Evolutionary conservation across 257 asterid genomes (phyloP), one percentile per base, ranked within the genome.

Genomic region (Nicotiana tabacum): DNA sequence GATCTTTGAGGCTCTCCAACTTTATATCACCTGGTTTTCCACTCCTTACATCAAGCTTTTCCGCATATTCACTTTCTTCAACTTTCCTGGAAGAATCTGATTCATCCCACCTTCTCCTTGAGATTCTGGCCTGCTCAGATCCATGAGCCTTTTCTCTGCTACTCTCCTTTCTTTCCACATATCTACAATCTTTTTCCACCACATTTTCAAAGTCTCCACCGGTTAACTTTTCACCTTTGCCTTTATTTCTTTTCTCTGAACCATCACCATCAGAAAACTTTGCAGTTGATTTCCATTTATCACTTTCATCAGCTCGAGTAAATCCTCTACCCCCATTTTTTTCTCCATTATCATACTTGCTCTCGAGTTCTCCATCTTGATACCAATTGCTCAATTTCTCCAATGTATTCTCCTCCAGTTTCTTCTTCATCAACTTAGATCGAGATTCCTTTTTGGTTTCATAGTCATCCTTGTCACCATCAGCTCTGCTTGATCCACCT

Each of bases 311-410:
- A 85, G 89, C 87, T 84, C 81, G 89, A 85, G 84, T 72, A 43
- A 43, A 58, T 77, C 88, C 91, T 84, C 90, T 91, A 87, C 85
- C 88, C 88, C 85, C 96, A 84, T 87, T 80, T 85, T 86, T 91
- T 58, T 90, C 93, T 65, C 86, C 90, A 66, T 77, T 82, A 11
- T 90, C 97, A 84, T 78, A 62, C 88, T 90, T 93, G 82, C 83
- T 83, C 65, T 92, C 97, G 80, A 83, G 87, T 84, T 96, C 97
- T 69, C 94, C 97, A 86, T 94, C 99, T 83, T 88, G 93, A 85
- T 93, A 93, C 98, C 97, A 93, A 89, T 91, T 89, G 85, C 98
- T 89, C 87, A 94, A 86, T 57, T 87, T 93, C 87, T 94, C 98
- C 85, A 96, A 84, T 10, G 97, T 88, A 85, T 85, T 92, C 83